Percentiles rank a stretch among this genome's conserved stretches.
phyloP scores from a whole-genome alignment of 2,329 filamentous ascomycete genomes.

The Arthrocladium fulminans region DNA sequence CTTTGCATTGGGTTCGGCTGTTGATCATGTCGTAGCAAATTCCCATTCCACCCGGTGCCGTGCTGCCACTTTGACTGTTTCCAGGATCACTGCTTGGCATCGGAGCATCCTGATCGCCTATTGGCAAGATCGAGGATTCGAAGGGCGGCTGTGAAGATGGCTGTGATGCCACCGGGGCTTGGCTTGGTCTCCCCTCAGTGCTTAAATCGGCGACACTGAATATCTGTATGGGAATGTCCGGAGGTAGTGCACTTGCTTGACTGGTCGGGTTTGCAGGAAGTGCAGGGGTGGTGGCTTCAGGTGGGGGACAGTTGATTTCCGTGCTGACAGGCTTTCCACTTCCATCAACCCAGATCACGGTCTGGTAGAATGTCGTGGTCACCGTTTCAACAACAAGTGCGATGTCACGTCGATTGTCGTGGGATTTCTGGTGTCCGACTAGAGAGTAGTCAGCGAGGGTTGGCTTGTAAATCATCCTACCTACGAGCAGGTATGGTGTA shows the following conservation, averaged over 20 bases:
- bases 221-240: too few species aligned
- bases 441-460: not conserved
- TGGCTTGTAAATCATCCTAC: not conserved
- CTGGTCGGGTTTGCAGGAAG: too few species aligned
- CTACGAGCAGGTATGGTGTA: not conserved
- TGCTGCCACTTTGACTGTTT: not conserved
- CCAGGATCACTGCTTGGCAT: not conserved
- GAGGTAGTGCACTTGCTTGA: too few species aligned
- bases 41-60: conserved; percentile 33
- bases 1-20: conserved; percentile 56
- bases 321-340: conserved; percentile 43
- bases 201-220: too few species aligned
- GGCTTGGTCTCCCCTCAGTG: too few species aligned
- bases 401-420: conserved; percentile 18
- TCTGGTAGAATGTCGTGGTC: conserved; percentile 36
- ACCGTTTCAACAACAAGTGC: conserved; percentile 29
- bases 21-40: conserved; percentile 53
- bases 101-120: too few species aligned
- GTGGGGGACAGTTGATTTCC: conserved; percentile 25
- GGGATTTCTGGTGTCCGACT: conserved; percentile 5
- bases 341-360: conserved; percentile 53
- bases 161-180: too few species aligned
- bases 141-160: too few species aligned
- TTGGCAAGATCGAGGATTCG: too few species aligned
- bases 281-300: conserved; percentile 20